Base-by-base conservation (phyloP, 176 grass and related monocot genomes). In the Puya raimondii region DNA sequence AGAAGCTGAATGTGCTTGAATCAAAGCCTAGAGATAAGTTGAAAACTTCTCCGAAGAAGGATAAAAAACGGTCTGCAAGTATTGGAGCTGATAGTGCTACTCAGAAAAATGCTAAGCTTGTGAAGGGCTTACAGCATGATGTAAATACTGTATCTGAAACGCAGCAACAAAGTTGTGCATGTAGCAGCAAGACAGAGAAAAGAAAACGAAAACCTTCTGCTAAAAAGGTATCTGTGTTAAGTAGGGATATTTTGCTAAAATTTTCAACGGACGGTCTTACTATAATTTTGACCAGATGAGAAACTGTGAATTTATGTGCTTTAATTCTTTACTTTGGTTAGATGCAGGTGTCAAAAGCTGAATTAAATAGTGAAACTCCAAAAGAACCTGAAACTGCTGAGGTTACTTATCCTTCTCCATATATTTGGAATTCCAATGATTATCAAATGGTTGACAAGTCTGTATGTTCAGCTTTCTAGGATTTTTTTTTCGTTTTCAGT, bases 91-190 rank as follows among this genome's bases (percentile, higher is more conserved):
- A 88, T 10, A 71, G 86, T 65, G 65, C 75, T 83, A 71, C 82
- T 57, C 77, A 85, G 75, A 92, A 81, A 81, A 92, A 78, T 67
- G 69, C 77, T 90, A 99, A 83, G 80, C 1, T 67, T 77, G 23
- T 75, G 48, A 99, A 90, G 80, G 63, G 82, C 66, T 75, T 75
- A 59, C 74, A 66, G 63, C 76, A 74, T 75, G 85, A 85, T 82
- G 82, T 54, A 48, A 89, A 73, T 63, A 29, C 76, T 72, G 74
- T 82, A 75, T 88, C 88, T 88, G 92, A 91, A 78, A 83, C 75
- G 76, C 92, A 90, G 79, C 84, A 86, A 65, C 79, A 80, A 69
- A 70, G 70, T 69, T 85, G 79, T 80, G 81, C 71, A 65, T 85
- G 82, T 75, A 78, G 76, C 16, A 58, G 73, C 65, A 80, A 85